phyloP scores from a whole-genome alignment of 345 rosid species.

The Citropsis articulata region DNA sequence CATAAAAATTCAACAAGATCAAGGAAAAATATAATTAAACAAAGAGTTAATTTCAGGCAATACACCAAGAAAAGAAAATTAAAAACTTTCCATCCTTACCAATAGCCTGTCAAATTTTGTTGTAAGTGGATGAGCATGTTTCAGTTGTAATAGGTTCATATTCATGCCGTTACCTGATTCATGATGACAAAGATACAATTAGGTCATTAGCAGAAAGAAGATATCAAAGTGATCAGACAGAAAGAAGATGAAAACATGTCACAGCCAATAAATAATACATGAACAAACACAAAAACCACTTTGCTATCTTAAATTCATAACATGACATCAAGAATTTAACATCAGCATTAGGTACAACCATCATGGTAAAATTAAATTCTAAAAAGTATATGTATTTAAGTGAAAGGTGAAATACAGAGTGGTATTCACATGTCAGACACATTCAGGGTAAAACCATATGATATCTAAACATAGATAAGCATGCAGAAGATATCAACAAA shows the following conservation, averaged over 20 bases:
- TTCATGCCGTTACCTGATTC: constrained; percentile 33
- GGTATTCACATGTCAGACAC: not conserved
- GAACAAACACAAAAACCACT: not conserved
- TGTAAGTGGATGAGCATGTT: constrained; percentile 46
- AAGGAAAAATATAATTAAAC: not conserved
- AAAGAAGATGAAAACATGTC: constrained; percentile 14
- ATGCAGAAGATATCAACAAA: not conserved
- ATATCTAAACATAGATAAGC: constrained; percentile 12
- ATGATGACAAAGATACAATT: constrained; percentile 14
- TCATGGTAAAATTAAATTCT: not conserved
- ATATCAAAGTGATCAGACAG: not conserved
- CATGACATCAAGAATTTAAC: not conserved
- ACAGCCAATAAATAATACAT: constrained; percentile 18
- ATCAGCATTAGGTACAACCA: not conserved
- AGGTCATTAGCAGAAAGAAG: constrained; percentile 14
- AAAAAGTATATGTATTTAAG: not conserved
- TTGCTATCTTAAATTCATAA: not conserved
- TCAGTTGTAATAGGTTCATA: constrained; percentile 42
- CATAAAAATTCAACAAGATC: not conserved
- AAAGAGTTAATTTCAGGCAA: not conserved
- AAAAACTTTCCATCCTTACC: constrained; percentile 46
- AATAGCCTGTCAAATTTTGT: constrained; percentile 65
- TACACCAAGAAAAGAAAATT: not conserved
- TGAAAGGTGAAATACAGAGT: not conserved
- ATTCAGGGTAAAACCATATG: not conserved